phyloP scores from a whole-genome alignment of 1,284 basidiomycete genomes.

The Leccinum subatratum region DNA sequence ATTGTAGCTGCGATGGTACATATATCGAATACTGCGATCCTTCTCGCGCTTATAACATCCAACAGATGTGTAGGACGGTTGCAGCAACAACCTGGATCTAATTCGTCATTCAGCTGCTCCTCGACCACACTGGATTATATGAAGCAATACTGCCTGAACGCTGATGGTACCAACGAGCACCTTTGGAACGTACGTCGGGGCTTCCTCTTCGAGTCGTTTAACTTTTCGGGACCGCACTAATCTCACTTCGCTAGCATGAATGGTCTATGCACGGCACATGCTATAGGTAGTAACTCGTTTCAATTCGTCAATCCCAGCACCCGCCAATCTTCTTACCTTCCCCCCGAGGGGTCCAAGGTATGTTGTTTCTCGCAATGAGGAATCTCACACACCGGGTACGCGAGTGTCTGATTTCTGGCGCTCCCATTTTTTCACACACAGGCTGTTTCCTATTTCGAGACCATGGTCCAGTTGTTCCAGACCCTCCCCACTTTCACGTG shows the following conservation, averaged over 20 bases:
- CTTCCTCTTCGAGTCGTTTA: neutral
- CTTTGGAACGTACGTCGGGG: slow-evolving; percentile 63
- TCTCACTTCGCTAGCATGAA: slow-evolving; percentile 46
- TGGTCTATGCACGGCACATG: slow-evolving; percentile 75
- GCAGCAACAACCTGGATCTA: neutral
- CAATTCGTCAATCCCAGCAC: slow-evolving; percentile 43
- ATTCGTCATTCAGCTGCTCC: slow-evolving; percentile 45
- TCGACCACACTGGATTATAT: slow-evolving; percentile 61
- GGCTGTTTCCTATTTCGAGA: slow-evolving; percentile 71
- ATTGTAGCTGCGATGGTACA: slow-evolving; percentile 61
- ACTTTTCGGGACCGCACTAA: slow-evolving; percentile 8
- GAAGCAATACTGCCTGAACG: slow-evolving; percentile 63
- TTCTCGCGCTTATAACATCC: slow-evolving; percentile 53
- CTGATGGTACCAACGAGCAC: slow-evolving; percentile 56
- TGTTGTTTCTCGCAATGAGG: neutral
- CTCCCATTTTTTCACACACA: slow-evolving; percentile 22
- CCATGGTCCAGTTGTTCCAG: slow-evolving; percentile 61
- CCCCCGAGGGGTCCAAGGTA: slow-evolving; percentile 59
- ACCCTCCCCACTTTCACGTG: slow-evolving; percentile 63
- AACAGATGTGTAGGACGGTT: slow-evolving; percentile 32
- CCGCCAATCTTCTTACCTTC: slow-evolving; percentile 55
- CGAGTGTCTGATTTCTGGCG: neutral
- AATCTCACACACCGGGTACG: slow-evolving; percentile 1
- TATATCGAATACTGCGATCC: slow-evolving; percentile 63
- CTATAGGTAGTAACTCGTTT: slow-evolving; percentile 42